Conservation (phyloP, 2,329 filamentous ascomycete genomes). For the Talaromyces sp. region DNA sequence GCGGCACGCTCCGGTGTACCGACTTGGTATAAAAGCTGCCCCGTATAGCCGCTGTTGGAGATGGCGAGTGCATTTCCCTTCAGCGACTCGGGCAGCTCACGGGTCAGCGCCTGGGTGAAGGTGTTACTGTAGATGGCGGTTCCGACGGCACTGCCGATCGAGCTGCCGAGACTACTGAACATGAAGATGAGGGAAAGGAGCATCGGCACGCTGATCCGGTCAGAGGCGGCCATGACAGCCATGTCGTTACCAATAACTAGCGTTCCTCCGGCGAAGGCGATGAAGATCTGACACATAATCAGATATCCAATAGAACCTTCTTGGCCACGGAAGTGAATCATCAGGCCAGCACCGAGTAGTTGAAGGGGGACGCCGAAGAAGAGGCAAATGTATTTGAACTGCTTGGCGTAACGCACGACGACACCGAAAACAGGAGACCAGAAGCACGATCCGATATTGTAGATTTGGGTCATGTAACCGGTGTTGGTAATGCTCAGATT, state of each 20-base stretch:
- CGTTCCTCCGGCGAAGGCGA: conserved; percentile 50
- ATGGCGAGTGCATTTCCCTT: conserved; percentile 19
- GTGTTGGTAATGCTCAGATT: conserved; percentile 37
- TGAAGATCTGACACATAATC: conserved; percentile 53
- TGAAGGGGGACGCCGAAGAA: conserved; percentile 49
- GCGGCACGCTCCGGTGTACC: conserved; percentile 27
- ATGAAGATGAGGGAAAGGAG: conserved; percentile 33
- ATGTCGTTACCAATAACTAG: conserved; percentile 54
- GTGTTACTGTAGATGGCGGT: conserved; percentile 54
- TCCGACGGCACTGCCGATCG: conserved; percentile 27
- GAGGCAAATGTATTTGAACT: conserved; percentile 49
- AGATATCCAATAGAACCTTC: conserved; percentile 46
- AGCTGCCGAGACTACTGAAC: conserved; percentile 29
- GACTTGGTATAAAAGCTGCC: conserved; percentile 25
- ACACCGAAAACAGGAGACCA: conserved; percentile 46
- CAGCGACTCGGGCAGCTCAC: conserved; percentile 38
- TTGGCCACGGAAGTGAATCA: conserved; percentile 53
- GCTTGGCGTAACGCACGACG: conserved; percentile 45
- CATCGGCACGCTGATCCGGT: conserved; percentile 51
- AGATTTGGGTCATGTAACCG: conserved; percentile 47
- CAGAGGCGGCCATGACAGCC: conserved; percentile 52
- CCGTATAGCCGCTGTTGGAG: conserved; percentile 21
- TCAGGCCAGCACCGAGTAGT: conserved; percentile 49
- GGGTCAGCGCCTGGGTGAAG: conserved; percentile 44
- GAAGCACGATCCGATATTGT: conserved; percentile 52